Evolutionary conservation across 139 green algal genomes (phyloP).

Genomic region (Micractinium conductrix): DNA sequence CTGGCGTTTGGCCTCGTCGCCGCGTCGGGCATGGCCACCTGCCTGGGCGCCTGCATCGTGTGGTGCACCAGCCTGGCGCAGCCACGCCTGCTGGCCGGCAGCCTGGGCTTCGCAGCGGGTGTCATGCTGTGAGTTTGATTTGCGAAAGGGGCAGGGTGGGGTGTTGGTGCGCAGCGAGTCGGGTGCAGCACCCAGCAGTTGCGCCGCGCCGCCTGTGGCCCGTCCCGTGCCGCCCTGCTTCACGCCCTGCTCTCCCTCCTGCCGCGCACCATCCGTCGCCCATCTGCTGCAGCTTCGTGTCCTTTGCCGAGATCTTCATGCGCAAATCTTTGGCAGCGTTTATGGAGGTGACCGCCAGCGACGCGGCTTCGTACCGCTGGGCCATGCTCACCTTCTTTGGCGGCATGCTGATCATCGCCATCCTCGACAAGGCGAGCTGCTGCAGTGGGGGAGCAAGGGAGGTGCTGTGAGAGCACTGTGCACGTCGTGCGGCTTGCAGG

Average conservation of each 20-base stretch:
- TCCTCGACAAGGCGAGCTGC: slow-evolving; percentile 50
- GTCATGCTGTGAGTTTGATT: slow-evolving; percentile 80
- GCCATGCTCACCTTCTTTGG: slow-evolving; percentile 73
- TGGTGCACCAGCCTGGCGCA: slow-evolving; percentile 67
- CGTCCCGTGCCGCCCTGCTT: too few species aligned
- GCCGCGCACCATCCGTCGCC: too few species aligned
- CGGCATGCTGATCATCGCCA: slow-evolving; percentile 58
- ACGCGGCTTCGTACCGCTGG: slow-evolving; percentile 54
- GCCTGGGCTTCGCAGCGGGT: slow-evolving; percentile 68
- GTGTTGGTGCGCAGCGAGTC: too few species aligned
- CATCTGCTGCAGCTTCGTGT: slow-evolving; percentile 53
- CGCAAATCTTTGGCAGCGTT: slow-evolving; percentile 62
- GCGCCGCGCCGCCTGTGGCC: too few species aligned
- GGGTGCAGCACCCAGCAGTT: too few species aligned
- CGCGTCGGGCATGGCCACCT: slow-evolving; percentile 62
- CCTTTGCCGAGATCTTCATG: slow-evolving; percentile 74
- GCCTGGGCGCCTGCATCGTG: slow-evolving; percentile 59
- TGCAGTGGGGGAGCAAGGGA: neutral
- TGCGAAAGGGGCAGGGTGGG: too few species aligned
- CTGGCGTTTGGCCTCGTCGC: slow-evolving; percentile 73
- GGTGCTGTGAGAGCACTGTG: too few species aligned
- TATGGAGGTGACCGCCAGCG: slow-evolving; percentile 17
- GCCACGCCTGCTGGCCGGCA: slow-evolving; percentile 53
- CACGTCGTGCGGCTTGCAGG: too few species aligned
- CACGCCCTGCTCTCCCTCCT: too few species aligned